Conservation (phyloP, 148 eudicot species). For the Oxyria digyna region DNA sequence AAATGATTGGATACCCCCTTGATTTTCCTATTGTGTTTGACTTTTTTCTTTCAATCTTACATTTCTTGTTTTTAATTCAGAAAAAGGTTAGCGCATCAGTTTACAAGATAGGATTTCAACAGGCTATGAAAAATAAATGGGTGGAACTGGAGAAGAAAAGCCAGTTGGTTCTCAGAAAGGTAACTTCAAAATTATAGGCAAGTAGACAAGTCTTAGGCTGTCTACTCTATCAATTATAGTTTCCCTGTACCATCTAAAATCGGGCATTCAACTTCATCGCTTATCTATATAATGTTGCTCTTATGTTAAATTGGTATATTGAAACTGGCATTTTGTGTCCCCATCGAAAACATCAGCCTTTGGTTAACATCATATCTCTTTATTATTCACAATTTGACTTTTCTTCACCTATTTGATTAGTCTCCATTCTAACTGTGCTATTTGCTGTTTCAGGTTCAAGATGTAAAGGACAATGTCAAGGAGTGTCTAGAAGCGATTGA, state of each 20-base stretch:
- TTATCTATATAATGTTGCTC: too few species aligned
- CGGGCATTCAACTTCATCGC: too few species aligned
- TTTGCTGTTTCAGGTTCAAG: background rate
- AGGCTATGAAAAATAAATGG: constrained; percentile 78
- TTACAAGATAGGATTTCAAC: constrained; percentile 48
- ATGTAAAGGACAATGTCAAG: constrained; percentile 5
- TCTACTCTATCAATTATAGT: too few species aligned
- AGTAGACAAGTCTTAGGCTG: too few species aligned
- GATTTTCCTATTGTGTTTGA: background rate
- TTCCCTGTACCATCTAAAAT: too few species aligned
- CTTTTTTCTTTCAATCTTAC: background rate
- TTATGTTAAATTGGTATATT: too few species aligned
- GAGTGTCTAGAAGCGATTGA: background rate
- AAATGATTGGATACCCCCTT: background rate
- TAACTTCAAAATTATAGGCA: constrained; percentile 6
- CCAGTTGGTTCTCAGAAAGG: constrained; percentile 51
- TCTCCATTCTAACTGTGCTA: background rate
- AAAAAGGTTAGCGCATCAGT: constrained; percentile 47
- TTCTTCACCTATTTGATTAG: background rate
- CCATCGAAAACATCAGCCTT: too few species aligned
- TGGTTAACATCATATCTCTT: too few species aligned
- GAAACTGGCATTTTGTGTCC: too few species aligned
- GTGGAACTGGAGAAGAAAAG: constrained; percentile 47
- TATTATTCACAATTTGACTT: too few species aligned
- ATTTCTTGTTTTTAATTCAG: constrained; percentile 31